Evolutionary conservation across 331 rosid genomes (phyloP).

Genomic region (Erythrophleum ivorense): DNA sequence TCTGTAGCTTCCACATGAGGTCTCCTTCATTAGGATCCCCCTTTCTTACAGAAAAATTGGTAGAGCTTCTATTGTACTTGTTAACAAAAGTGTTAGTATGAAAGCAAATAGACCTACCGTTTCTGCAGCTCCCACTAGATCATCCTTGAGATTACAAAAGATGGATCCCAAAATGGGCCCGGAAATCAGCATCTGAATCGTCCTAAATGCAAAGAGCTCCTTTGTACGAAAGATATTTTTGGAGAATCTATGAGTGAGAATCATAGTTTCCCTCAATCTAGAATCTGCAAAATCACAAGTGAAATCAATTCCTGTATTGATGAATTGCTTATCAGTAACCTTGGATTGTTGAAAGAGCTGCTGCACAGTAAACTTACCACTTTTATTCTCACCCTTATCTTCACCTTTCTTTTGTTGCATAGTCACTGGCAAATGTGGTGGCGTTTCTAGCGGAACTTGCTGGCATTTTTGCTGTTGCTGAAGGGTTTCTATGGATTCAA

Average conservation of each 20-base stretch:
- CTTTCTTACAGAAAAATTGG: constrained; percentile 82
- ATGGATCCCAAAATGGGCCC: constrained; percentile 76
- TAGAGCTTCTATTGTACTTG: constrained; percentile 76
- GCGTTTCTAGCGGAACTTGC: constrained; percentile 29
- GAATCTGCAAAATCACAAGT: constrained; percentile 62
- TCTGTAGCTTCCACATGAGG: constrained; percentile 77
- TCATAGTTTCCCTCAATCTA: constrained; percentile 58
- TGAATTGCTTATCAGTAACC: constrained; percentile 51
- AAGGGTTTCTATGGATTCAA: constrained; percentile 64
- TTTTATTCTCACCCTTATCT: constrained; percentile 45
- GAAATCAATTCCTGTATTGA: constrained; percentile 36
- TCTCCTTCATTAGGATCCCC: constrained; percentile 78
- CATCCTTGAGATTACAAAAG: constrained; percentile 67
- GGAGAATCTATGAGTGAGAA: constrained; percentile 75
- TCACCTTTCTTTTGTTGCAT: constrained; percentile 32
- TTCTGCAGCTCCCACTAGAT: constrained; percentile 65
- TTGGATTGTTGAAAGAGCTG: constrained; percentile 78
- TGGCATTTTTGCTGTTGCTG: constrained; percentile 40
- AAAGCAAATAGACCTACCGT: constrained; percentile 82
- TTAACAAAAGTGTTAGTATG: constrained; percentile 61
- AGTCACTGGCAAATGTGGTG: neutral
- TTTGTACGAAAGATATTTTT: constrained; percentile 71
- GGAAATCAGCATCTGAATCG: constrained; percentile 70
- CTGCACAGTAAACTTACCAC: constrained; percentile 62
- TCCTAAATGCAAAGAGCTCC: constrained; percentile 73